Percentiles rank a stretch among this genome's conserved stretches.
phyloP scores from a whole-genome alignment of 2,329 filamentous ascomycete genomes.

The Fusarium mexicanum region DNA sequence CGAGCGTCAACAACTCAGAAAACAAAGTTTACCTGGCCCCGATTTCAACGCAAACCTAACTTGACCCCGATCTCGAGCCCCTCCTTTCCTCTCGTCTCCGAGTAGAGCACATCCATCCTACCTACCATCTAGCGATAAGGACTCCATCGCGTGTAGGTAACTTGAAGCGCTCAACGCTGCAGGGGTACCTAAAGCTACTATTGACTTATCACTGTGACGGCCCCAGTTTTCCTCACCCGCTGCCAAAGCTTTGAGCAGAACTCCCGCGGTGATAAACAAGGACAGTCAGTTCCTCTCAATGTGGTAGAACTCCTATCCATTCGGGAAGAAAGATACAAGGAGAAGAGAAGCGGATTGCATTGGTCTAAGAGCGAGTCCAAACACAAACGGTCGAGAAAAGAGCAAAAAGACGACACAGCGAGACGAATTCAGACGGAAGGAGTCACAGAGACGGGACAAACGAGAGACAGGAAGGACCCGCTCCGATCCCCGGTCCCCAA shows the following conservation, averaged over 20 bases:
- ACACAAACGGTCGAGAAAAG: not conserved
- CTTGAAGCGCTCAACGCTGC: conserved; percentile 20
- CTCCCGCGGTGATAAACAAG: conserved; percentile 6
- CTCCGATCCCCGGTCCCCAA: conserved; percentile 27
- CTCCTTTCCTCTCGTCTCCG: not conserved
- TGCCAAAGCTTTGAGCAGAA: conserved; percentile 12
- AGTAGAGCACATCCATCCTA: not conserved
- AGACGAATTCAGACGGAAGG: conserved; percentile 25
- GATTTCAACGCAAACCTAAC: conserved; percentile 20
- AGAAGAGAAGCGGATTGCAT: not conserved
- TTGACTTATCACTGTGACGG: conserved; percentile 15
- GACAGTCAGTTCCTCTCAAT: not conserved
- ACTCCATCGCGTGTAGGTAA: not conserved
- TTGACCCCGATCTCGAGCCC: not conserved
- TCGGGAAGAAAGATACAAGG: not conserved
- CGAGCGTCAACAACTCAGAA: not conserved
- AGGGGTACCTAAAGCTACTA: conserved; percentile 29
- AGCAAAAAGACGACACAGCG: not conserved
- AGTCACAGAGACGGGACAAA: conserved; percentile 17
- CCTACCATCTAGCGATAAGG: not conserved
- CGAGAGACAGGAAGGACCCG: conserved; percentile 21
- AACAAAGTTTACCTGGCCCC: conserved; percentile 15
- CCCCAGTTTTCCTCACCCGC: conserved; percentile 22
- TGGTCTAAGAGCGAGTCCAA: not conserved
- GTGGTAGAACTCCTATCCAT: not conserved